phyloP scores from a whole-genome alignment of 2,329 filamentous ascomycete species.

The Fonsecaea monophora region DNA sequence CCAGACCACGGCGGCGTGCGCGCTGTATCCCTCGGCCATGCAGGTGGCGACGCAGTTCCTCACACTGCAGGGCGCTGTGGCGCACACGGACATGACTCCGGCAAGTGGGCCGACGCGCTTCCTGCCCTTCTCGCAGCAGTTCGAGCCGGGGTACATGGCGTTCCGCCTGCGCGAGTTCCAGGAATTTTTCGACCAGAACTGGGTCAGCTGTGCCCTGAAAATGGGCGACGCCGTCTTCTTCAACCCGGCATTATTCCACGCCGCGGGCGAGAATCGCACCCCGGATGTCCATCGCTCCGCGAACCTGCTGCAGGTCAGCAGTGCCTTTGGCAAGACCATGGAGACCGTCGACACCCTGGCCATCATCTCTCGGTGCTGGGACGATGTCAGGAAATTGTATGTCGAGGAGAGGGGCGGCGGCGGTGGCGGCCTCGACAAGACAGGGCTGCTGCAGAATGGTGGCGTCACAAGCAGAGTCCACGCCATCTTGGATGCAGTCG shows the following conservation, averaged over 20 bases:
- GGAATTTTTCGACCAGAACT: conserved; percentile 60
- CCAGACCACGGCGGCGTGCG: conserved; percentile 58
- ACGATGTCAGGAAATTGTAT: conserved; percentile 50
- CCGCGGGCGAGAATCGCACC: conserved; percentile 64
- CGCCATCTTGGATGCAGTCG: conserved; percentile 60
- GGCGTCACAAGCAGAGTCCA: conserved; percentile 59
- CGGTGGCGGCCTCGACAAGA: too few species aligned
- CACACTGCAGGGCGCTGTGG: conserved; percentile 69
- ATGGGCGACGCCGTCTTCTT: conserved; percentile 69
- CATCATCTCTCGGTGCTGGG: conserved; percentile 61
- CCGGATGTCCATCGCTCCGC: conserved; percentile 61
- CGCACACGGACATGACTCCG: conserved; percentile 66
- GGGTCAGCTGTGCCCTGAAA: conserved; percentile 60
- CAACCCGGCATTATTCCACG: conserved; percentile 68
- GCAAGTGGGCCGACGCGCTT: conserved; percentile 66
- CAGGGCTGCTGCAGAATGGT: conserved; percentile 46
- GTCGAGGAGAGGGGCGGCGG: neutral
- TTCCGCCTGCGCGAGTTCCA: conserved; percentile 62
- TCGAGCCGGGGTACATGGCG: conserved; percentile 64
- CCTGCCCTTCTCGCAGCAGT: conserved; percentile 66
- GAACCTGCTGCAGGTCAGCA: conserved; percentile 68
- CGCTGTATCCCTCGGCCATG: conserved; percentile 58
- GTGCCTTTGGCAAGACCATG: conserved; percentile 69
- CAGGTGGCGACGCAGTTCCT: conserved; percentile 64
- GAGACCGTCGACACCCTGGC: conserved; percentile 63